Base-by-base conservation (phyloP, 345 rosid genomes). In the Hibiscus tridactylites region DNA sequence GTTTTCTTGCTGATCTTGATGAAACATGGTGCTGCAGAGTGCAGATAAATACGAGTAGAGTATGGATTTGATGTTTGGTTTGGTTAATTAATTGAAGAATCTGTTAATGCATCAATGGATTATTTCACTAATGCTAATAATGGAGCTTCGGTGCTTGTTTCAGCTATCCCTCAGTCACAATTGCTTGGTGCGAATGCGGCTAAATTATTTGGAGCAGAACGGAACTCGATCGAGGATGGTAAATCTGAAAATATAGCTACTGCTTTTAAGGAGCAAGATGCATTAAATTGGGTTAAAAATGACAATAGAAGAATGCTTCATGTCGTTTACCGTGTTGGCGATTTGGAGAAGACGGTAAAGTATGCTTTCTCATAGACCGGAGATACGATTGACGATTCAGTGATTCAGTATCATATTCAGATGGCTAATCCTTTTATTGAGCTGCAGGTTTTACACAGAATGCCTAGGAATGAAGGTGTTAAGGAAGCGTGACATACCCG, bases 251-350 rank as follows among this genome's bases (percentile, higher is more conserved):
- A 90, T 78, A 79, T 87, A 50, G 65, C 85, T 71, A 79, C 87
- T 70, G 69, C 86, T 44, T 13, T 50, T 15, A 50, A 50, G 1
- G 54, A 50, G 54, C 88, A 85, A 72, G 97, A 90, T 82, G 76
- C 79, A 50, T 75, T 88, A 9, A 82, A 80, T 10, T 88, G 87
- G 87, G 87, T 82, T 1, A 88, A 83, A 77, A 83, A 84, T 73
- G 99, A 95, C 73, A 89, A 92, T 67, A 85, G 99, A 71, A 85
- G 97, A 83, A 78, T 95, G 92, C 89, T 92, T 56, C 97, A 95
- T 81, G 99, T 90, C 54, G 97, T 95, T 79, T 95, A 95, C 76
- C 99, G 99, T 5, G 99, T 95, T 53, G 99, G 97, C 58, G 97
- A 95, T 80, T 70, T 95, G 84, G 97, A 95, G 73, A 78, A 91